A percentile compares a stretch with the other conserved stretches of the same genome.
Conservation (phyloP, 1,284 basidiomycete genomes). For the Sparassis latifolia region DNA sequence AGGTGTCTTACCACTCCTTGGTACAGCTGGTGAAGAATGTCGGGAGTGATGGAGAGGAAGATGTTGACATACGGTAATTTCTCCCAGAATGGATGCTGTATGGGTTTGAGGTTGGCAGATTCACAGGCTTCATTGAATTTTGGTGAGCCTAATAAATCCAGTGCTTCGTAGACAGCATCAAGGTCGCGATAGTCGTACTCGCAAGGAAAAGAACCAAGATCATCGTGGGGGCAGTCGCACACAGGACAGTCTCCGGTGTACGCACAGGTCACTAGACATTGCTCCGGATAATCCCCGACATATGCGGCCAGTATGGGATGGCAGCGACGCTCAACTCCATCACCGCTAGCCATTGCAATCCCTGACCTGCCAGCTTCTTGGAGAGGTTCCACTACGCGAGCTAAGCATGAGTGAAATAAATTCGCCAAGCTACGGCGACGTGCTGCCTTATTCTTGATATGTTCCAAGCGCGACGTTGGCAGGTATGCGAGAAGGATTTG, state of each 20-base stretch:
- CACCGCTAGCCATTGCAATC: slow-evolving; percentile 10
- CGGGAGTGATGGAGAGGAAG: slow-evolving; percentile 28
- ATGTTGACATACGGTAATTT: slow-evolving; percentile 29
- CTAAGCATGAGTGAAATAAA: slow-evolving; percentile 20
- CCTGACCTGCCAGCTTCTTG: slow-evolving; percentile 11
- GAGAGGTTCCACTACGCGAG: slow-evolving; percentile 10
- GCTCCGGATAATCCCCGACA: slow-evolving; percentile 22
- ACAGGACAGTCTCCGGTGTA: slow-evolving; percentile 5
- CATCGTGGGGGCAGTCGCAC: background rate
- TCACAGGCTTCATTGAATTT: background rate
- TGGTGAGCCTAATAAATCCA: background rate
- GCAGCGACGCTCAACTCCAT: slow-evolving; percentile 10
- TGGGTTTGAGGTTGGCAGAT: slow-evolving; percentile 4
- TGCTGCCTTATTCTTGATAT: slow-evolving; percentile 14
- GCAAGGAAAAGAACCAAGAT: background rate
- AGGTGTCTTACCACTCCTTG: slow-evolving; percentile 28
- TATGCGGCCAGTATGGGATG: slow-evolving; percentile 17
- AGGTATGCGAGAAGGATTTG: slow-evolving; percentile 32
- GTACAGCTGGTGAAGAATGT: slow-evolving; percentile 17
- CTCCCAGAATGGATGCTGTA: slow-evolving; percentile 30
- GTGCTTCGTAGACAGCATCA: background rate
- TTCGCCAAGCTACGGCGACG: slow-evolving; percentile 7
- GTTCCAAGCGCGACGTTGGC: slow-evolving; percentile 24
- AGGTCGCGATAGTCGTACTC: background rate
- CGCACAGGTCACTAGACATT: slow-evolving; percentile 10